Evolutionary conservation across 2,329 filamentous ascomycete genomes (phyloP).

Genomic region (Botryotinia narcissicola): DNA sequence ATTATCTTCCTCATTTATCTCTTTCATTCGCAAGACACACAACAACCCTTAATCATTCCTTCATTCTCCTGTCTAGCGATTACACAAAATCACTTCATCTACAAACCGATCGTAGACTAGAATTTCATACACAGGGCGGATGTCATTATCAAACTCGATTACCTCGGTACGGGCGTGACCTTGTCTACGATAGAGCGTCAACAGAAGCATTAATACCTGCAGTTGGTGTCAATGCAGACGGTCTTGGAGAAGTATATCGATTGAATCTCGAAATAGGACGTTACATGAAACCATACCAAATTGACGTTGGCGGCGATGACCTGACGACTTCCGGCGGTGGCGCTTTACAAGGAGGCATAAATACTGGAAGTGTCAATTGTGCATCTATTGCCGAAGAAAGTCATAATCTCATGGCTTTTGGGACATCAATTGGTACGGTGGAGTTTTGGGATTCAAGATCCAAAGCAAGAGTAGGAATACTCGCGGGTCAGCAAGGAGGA

Average conservation of each 20-base stretch:
- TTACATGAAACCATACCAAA: slow-evolving; percentile 91
- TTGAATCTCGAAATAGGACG: slow-evolving; percentile 88
- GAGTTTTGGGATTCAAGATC: slow-evolving; percentile 95
- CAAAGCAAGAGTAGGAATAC: slow-evolving; percentile 73
- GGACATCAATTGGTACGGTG: slow-evolving; percentile 90
- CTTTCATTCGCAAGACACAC: slow-evolving; percentile 95
- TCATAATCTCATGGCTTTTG: slow-evolving; percentile 89
- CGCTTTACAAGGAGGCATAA: slow-evolving; percentile 81
- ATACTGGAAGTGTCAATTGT: slow-evolving; percentile 81
- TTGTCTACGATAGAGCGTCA: slow-evolving; percentile 77
- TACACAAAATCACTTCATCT: slow-evolving; percentile 94
- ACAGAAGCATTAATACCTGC: slow-evolving; percentile 85
- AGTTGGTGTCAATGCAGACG: slow-evolving; percentile 82
- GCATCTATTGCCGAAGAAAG: slow-evolving; percentile 83
- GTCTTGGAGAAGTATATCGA: slow-evolving; percentile 87
- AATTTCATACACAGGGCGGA: slow-evolving; percentile 88
- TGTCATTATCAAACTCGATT: slow-evolving; percentile 87
- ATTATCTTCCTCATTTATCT: slow-evolving; percentile 88
- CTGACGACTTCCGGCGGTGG: slow-evolving; percentile 62
- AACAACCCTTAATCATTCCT: slow-evolving; percentile 85
- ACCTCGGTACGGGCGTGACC: slow-evolving; percentile 86
- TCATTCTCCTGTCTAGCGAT: slow-evolving; percentile 82
- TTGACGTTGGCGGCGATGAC: slow-evolving; percentile 86
- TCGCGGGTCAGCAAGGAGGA: slow-evolving; percentile 67
- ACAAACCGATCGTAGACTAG: slow-evolving; percentile 84